phyloP scores from a whole-genome alignment of 176 grass and related monocot species.

The Paspalum vaginatum region DNA sequence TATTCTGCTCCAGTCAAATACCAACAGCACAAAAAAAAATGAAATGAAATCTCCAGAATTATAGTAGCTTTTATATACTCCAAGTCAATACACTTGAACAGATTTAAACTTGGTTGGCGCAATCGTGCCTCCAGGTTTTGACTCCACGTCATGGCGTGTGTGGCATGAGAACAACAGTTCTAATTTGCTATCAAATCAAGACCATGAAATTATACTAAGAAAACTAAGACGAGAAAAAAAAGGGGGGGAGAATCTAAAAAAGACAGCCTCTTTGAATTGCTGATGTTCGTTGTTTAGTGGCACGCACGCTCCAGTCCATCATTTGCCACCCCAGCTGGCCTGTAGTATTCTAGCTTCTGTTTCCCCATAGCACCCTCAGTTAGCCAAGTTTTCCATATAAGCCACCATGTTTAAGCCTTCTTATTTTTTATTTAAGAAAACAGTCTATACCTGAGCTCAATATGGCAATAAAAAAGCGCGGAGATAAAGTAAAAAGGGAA shows the following conservation, averaged over 20 bases:
- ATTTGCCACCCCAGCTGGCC: constrained; percentile 42
- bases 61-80: background rate
- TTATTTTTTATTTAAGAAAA: background rate
- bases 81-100: background rate
- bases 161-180: background rate
- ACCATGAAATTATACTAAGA: background rate
- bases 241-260: background rate
- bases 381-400: background rate
- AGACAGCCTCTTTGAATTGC: background rate
- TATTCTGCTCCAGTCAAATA: background rate
- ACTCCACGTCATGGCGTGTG: background rate
- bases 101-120: background rate
- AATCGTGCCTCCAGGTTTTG: background rate
- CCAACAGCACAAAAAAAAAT: background rate
- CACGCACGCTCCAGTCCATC: constrained; percentile 47
- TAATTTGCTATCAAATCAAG: background rate
- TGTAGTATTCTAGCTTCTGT: constrained; percentile 24
- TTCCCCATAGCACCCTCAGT: background rate
- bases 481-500: too few relatives aligned
- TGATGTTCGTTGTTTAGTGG: constrained; percentile 28
- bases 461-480: too few relatives aligned
- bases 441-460: background rate
- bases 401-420: background rate
- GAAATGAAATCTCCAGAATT: background rate
- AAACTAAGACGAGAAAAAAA: background rate